Base-by-base conservation (phyloP, 2,329 filamentous ascomycete genomes). In the Zymoseptoria tritici region DNA sequence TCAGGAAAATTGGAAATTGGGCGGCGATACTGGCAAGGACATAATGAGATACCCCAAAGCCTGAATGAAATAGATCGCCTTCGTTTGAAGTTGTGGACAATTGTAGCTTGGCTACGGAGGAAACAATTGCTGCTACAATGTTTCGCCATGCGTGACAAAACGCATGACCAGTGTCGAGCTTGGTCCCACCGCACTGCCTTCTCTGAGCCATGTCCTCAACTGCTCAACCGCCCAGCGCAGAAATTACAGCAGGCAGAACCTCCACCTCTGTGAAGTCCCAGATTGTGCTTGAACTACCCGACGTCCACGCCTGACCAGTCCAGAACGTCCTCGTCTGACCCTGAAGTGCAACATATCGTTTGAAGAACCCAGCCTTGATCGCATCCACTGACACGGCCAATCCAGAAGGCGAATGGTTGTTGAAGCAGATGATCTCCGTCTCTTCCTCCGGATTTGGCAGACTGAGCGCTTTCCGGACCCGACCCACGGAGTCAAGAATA, bases 201-300 rank as follows among this genome's bases (percentile, higher is more conserved):
- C 8, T 1, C 2, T 29, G 8, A 29, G 26, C 2, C 26, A 29
- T 29, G 8, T 29, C 22, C 26, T 29, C 26, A 8, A 29, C 26
- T 29, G 26, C 26, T 46, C 13, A 46, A n/a, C 36, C 36, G 6
- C 24, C 52, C 8, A 53, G 52, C 52, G 52, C 22, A 7, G 22
- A 26, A 9, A 59, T 19, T 16, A 62, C 16, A 26, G 29, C 24
- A n/a, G 63, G 63, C 31, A 65, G 36, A 20, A 65, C 49, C 20
- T 60, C 49, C 24, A 50, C 36, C 57, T 68, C 64, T 0, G 66
- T 73, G 52, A 71, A 73, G 7, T 68, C 59, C 70, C 70, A 74
- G 16, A 75, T 59, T n/a, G 61, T 54, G 49, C 56, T 64, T 2
- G 70, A 71, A 65, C 72, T 70, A 29, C 74, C 70, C 5, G 66